Evolutionary conservation across 176 grass and related monocot species (phyloP).

Genomic region (Zea mays): Zm-B73-REFERENCE-NAM-5.0 NC_050096.1:54488001-54488500

Average conservation of each 20-base stretch:
- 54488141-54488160: not conserved
- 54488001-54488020: slow-evolving; percentile 97
- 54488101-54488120: slow-evolving; percentile 44
- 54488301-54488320: slow-evolving; percentile 61
- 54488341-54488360: slow-evolving; percentile 84
- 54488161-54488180: not conserved
- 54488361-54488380: slow-evolving; percentile 87
- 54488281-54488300: slow-evolving; percentile 91
- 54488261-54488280: slow-evolving; percentile 4
- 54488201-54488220: not conserved
- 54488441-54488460: too few species aligned
- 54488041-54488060: slow-evolving; percentile 89
- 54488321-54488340: slow-evolving; percentile 86
- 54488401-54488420: too few species aligned
- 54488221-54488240: slow-evolving; percentile 29
- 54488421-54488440: too few species aligned
- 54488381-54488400: slow-evolving; percentile 75
- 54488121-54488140: not conserved
- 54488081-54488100: slow-evolving; percentile 92
- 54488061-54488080: slow-evolving; percentile 92
- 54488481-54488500: too few species aligned
- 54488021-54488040: slow-evolving; percentile 92
- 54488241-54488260: slow-evolving; percentile 6
- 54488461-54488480: too few species aligned
- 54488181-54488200: not conserved